Conservation (phyloP, 2,329 filamentous ascomycete genomes). For the Fusarium nodosum region DNA sequence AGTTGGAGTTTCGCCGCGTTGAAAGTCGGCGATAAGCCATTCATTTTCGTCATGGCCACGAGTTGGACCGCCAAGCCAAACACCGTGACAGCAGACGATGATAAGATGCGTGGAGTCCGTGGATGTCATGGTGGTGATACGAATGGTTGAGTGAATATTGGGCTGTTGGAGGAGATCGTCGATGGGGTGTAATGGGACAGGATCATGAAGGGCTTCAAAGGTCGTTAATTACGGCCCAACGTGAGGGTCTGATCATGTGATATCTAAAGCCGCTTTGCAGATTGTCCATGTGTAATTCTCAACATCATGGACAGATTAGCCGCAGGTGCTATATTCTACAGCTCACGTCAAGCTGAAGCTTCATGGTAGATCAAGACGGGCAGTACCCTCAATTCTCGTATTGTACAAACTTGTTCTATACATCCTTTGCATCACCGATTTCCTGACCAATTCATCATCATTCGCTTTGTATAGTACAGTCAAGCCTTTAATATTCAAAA, state of each 20-base stretch:
- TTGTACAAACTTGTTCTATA: conserved; percentile 31
- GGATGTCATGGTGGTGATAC: conserved; percentile 45
- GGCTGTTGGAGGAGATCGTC: not conserved
- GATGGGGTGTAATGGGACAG: not conserved
- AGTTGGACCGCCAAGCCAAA: conserved; percentile 74
- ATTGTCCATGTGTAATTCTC: not conserved
- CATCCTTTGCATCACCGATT: conserved; percentile 8
- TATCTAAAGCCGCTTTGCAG: conserved; percentile 1
- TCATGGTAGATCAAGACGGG: conserved; percentile 18
- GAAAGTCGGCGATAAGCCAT: conserved; percentile 83
- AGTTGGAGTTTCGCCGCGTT: conserved; percentile 81
- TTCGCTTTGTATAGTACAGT: conserved; percentile 43
- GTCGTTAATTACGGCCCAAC: not conserved
- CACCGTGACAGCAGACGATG: conserved; percentile 86
- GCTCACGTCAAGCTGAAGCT: conserved; percentile 1
- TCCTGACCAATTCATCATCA: conserved; percentile 21
- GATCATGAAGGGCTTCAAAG: conserved; percentile 31
- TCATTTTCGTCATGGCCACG: conserved; percentile 69
- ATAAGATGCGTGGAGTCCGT: conserved; percentile 73
- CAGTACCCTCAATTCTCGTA: conserved; percentile 27
- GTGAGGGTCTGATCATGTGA: conserved; percentile 51
- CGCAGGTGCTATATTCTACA: not conserved
- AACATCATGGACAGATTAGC: not conserved
- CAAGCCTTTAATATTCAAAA: conserved; percentile 32
- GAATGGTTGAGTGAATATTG: not conserved